These are phyloP conservation scores for Fusarium beomiforme DNA, from an alignment of 2,329 filamentous ascomycete species.

Conservation along the genomic window DNA sequence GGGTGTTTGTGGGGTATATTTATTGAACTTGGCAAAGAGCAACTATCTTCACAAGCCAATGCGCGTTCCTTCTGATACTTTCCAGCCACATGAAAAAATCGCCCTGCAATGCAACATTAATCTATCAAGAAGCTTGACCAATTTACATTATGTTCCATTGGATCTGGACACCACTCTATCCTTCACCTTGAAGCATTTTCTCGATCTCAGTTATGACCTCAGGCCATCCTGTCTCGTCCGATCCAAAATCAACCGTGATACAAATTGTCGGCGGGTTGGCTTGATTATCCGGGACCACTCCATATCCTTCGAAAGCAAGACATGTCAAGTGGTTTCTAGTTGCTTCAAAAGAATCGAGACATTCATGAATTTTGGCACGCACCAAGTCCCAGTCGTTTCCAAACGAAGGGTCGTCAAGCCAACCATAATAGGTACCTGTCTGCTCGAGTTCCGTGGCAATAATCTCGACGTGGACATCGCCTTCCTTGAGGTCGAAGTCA, in stretches of 20 bases:
- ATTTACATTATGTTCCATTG: neutral
- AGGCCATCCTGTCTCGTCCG: conserved; percentile 1
- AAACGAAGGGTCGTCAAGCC: neutral
- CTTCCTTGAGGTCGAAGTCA: fast-evolving
- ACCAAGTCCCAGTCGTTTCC: neutral
- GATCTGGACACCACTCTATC: neutral
- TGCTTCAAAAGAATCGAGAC: neutral
- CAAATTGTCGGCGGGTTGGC: neutral
- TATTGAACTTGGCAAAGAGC: no score
- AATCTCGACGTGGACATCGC: neutral
- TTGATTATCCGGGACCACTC: neutral
- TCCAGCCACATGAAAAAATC: no score
- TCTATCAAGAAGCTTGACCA: neutral
- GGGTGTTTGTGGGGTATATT: fast-evolving
- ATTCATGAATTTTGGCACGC: neutral
- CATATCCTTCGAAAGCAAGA: neutral
- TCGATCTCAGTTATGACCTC: neutral
- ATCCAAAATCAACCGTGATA: neutral
- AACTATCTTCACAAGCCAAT: no score
- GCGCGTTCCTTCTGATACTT: no score
- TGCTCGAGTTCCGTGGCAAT: neutral
- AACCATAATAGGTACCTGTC: neutral
- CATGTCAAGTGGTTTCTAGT: neutral
- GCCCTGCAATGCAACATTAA: fast-evolving
- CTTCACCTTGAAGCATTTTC: neutral